Evolutionary conservation across 208 protist genomes (phyloP).

Genomic region (Crithidia fasciculata): DNA sequence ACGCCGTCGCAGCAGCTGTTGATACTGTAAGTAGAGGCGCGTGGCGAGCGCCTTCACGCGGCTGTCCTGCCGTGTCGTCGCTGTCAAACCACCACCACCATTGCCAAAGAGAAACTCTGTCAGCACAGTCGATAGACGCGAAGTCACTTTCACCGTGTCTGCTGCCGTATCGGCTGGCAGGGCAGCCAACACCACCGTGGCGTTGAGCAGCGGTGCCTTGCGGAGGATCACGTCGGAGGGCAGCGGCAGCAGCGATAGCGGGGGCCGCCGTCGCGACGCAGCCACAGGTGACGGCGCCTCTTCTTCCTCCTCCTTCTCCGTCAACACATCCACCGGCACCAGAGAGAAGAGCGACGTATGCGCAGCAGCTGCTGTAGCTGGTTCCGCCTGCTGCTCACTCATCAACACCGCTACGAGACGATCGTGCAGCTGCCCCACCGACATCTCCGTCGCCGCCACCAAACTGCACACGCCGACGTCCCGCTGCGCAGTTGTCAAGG

Average conservation of each 20-base stretch:
- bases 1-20: slow-evolving; percentile 15
- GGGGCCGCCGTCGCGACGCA: background rate
- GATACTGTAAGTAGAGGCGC: slow-evolving; percentile 27
- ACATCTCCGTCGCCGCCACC: slow-evolving; percentile 50
- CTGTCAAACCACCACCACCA: background rate
- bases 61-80: slow-evolving; percentile 7
- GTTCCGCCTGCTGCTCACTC: background rate
- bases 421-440: slow-evolving; percentile 70
- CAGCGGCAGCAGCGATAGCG: slow-evolving; percentile 17
- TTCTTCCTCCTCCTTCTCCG: background rate
- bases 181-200: slow-evolving; percentile 15
- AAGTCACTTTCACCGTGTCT: background rate
- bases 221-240: slow-evolving; percentile 16
- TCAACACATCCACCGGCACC: background rate
- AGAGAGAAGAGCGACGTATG: slow-evolving; percentile 10
- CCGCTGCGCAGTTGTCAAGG: background rate
- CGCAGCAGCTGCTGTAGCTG: background rate
- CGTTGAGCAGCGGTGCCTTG: slow-evolving; percentile 18
- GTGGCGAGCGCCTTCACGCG: slow-evolving; percentile 30
- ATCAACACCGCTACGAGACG: slow-evolving; percentile 36
- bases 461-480: slow-evolving; percentile 46
- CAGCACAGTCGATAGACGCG: background rate
- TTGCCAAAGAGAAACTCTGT: slow-evolving; percentile 8
- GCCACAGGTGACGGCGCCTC: background rate
- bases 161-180: background rate